Conservation (phyloP, 2,329 filamentous ascomycete species). For the Hypomyces rosellus region DNA sequence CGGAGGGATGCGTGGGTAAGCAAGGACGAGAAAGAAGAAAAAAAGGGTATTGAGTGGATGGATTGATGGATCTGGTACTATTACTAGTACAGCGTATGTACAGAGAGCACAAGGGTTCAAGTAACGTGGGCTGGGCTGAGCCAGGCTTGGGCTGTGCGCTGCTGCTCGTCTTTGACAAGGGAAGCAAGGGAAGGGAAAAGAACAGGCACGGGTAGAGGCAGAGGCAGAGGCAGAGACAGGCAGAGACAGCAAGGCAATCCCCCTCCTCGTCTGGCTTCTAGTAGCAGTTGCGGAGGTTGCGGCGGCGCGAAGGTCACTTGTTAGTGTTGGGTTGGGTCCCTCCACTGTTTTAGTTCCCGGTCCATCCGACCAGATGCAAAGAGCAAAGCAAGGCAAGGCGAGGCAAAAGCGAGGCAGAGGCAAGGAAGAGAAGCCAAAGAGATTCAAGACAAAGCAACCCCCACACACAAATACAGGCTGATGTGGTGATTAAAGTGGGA, state of each 20-base stretch:
- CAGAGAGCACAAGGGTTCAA: too few species aligned
- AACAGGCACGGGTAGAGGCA: too few species aligned
- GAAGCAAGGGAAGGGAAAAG: too few species aligned
- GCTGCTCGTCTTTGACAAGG: too few species aligned
- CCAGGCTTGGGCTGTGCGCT: too few species aligned
- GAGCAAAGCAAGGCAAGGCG: too few species aligned
- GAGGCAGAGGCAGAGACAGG: too few species aligned
- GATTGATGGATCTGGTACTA: neutral
- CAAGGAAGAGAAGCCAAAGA: neutral
- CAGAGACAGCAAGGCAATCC: too few species aligned
- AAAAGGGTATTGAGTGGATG: neutral
- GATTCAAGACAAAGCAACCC: neutral
- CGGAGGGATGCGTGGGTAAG: neutral
- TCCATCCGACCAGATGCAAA: constrained; percentile 14
- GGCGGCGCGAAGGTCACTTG: constrained; percentile 7
- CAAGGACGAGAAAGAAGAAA: neutral
- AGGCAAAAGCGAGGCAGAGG: neutral
- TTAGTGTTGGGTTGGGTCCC: too few species aligned
- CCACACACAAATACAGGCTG: neutral
- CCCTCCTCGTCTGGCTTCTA: too few species aligned
- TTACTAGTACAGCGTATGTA: too few species aligned
- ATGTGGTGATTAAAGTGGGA: neutral
- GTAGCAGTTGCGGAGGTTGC: constrained; percentile 8
- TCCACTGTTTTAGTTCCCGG: constrained; percentile 14
- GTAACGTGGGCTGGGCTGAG: too few species aligned